Percentiles rank a stretch among this genome's conserved stretches.
Conservation (phyloP, 2,329 filamentous ascomycete species). For the Neonectria ditissima region DNA sequence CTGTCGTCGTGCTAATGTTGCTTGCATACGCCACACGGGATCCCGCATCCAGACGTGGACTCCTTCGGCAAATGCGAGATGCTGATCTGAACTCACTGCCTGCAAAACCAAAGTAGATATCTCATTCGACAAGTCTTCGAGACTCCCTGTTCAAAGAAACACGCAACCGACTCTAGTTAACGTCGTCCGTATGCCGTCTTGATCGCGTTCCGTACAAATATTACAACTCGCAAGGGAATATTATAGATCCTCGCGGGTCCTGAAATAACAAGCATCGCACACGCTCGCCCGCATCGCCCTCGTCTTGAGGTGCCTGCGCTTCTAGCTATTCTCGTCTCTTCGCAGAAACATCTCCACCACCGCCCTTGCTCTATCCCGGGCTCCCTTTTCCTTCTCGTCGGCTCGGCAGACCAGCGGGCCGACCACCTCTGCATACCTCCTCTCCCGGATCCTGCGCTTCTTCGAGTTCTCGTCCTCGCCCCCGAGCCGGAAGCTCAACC, state of each 20-base stretch:
- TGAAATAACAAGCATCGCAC: constrained; percentile 26
- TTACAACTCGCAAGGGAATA: constrained; percentile 12
- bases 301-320: constrained; percentile 32
- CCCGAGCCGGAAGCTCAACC: constrained; percentile 59
- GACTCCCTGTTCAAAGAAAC: not conserved
- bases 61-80: constrained; percentile 6
- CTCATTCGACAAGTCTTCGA: constrained; percentile 1
- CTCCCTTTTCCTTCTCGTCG: constrained; percentile 66
- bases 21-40: not conserved
- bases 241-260: constrained; percentile 4
- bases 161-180: constrained; percentile 6
- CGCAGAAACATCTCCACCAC: constrained; percentile 76
- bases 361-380: constrained; percentile 73
- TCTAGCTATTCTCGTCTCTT: constrained; percentile 50
- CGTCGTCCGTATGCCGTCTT: not conserved
- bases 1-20: not conserved
- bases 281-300: constrained; percentile 27
- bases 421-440: constrained; percentile 73
- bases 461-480: constrained; percentile 46
- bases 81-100: constrained; percentile 18
- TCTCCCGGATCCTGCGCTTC: constrained; percentile 70
- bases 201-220: constrained; percentile 1
- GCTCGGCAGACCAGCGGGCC: constrained; percentile 70
- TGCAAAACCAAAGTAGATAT: constrained; percentile 10
- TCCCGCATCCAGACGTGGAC: not conserved